Evolutionary conservation across 1,139 yeast genomes (phyloP).

Genomic region (Taphrina populina): DNA sequence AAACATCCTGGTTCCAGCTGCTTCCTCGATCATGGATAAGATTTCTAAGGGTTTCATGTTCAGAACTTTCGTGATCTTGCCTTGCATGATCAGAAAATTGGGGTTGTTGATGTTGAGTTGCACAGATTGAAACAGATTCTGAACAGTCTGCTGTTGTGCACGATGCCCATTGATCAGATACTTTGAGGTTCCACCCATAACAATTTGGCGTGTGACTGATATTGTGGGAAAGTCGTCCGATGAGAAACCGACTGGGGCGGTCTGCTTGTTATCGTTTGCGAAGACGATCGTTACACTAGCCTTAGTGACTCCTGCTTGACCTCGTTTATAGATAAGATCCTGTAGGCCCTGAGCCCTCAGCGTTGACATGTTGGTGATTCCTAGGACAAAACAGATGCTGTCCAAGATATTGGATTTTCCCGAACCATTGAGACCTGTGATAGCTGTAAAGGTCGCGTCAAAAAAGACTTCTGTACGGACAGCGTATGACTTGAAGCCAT

Average conservation of each 20-base stretch:
- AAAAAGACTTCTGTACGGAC: constrained; percentile 94
- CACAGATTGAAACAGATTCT: constrained; percentile 86
- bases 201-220: constrained; percentile 78
- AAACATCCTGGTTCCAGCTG: constrained; percentile 95
- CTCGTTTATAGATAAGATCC: constrained; percentile 91
- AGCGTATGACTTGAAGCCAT: constrained; percentile 97
- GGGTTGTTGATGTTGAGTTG: constrained; percentile 96
- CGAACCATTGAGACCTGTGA: constrained; percentile 95
- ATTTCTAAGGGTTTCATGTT: constrained; percentile 95
- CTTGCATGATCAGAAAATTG: constrained; percentile 96
- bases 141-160: constrained; percentile 91
- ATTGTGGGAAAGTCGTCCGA: constrained; percentile 71
- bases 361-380: constrained; percentile 89
- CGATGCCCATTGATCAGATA: constrained; percentile 93
- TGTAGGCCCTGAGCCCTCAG: constrained; percentile 92
- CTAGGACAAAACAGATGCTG: constrained; percentile 97
- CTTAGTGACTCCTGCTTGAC: constrained; percentile 96
- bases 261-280: constrained; percentile 72
- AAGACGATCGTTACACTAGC: constrained; percentile 96
- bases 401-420: constrained; percentile 95
- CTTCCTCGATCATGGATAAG: constrained; percentile 89
- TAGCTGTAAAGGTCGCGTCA: constrained; percentile 96
- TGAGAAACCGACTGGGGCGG: constrained; percentile 78
- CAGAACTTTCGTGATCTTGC: constrained; percentile 92
- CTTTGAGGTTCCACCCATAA: constrained; percentile 87